A percentile compares a stretch with the other conserved stretches of the same genome.
phyloP scores from a whole-genome alignment of 2,329 filamentous ascomycete species.

The Trichophaea hybrida region DNA sequence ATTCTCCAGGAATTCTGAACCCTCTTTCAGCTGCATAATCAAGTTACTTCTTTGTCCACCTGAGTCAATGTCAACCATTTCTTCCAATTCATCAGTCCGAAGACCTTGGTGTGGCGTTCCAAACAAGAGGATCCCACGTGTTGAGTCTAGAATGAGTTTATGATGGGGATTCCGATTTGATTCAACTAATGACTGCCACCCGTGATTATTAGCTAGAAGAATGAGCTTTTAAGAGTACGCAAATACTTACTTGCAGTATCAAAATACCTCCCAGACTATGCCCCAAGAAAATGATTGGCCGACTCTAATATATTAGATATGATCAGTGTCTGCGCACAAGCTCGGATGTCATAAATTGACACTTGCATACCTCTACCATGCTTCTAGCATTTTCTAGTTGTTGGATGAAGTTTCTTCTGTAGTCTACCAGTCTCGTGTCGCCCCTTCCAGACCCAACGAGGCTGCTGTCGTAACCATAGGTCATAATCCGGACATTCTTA shows the following conservation, averaged over 20 bases:
- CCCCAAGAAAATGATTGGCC: constrained; percentile 7
- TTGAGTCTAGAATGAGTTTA: constrained; percentile 1
- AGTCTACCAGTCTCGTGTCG: background rate
- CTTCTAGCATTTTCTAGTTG: too few relatives aligned
- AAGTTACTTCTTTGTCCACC: background rate
- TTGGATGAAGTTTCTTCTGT: constrained; percentile 4
- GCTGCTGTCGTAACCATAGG: constrained; percentile 5
- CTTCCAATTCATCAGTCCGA: too few relatives aligned
- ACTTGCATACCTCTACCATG: background rate
- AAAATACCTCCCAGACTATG: too few relatives aligned
- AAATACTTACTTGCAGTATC: constrained; percentile 3
- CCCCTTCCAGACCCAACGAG: background rate
- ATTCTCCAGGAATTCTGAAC: constrained; percentile 1
- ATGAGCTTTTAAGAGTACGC: background rate
- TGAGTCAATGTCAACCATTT: background rate
- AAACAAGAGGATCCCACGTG: constrained; percentile 3
- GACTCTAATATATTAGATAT: background rate
- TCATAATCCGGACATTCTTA: constrained; percentile 4
- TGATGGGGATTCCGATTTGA: background rate
- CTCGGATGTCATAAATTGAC: too few relatives aligned
- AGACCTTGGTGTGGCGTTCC: constrained; percentile 7
- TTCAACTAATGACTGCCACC: background rate
- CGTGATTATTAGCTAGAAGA: background rate
- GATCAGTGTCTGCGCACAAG: background rate
- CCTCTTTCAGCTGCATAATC: background rate